Evolutionary conservation across 306 rosid genomes (phyloP), one percentile per base, ranked within the genome.

Genomic region (Cicer judaicum): DNA sequence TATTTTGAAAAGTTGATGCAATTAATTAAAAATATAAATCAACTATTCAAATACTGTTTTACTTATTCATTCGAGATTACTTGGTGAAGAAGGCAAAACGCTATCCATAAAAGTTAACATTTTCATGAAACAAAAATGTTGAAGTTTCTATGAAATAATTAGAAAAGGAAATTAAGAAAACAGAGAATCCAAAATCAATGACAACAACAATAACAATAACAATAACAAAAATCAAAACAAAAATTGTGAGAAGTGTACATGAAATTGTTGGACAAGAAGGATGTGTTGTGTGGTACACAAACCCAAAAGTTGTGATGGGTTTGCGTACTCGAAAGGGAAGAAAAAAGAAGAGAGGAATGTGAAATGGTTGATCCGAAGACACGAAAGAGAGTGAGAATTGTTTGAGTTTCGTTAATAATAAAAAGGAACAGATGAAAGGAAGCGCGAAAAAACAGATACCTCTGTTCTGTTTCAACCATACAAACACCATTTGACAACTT

Each of bases 251-350:
- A 40, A 5, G 52, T 64, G 68, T 47, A 75, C 81, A 85, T 66
- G 60, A 61, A 64, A 71, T 62, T 0, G n/a, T 7, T 12, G 24
- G 10, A 40, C 19, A 76, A 71, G 1, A 76, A 63, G 46, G 44
- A 57, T 10, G 46, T 16, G 71, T 3, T 40, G 64, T 14, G 69
- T 56, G 7, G 13, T 72, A 77, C 80, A 81, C 85, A 84, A 84
- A 84, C 85, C 83, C 85, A 73, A 62, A 53, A 1, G 10, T n/a
- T 40, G 29, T 39, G 7, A 74, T 69, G 79, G 81, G 78, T 72
- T 81, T 84, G 73, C 14, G 81, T 50, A 36, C 55, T 14, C 70
- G 38, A 73, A 11, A 7, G 55, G 34, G 68, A 82, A 62, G 14
- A 65, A 66, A 19, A n/a, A 60, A 53, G 0, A 46, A 41, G 47